Evolutionary conservation across 495 filamentous ascomycete species (phyloP), one percentile per base, ranked within the genome.

Genomic region (Glutinoglossum americanum): DNA sequence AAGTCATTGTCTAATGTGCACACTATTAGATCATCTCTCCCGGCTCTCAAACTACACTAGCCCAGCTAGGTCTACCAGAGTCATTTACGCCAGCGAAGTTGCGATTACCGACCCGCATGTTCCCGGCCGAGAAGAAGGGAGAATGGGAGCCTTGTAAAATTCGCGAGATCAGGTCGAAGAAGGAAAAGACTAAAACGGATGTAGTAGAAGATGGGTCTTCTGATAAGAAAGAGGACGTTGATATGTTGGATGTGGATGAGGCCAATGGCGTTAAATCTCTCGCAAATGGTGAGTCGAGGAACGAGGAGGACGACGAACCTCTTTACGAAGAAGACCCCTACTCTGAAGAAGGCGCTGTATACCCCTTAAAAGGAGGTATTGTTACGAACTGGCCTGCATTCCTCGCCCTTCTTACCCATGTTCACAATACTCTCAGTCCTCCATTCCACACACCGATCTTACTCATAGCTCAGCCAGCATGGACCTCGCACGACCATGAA

Each of bases 381-480:
- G 88, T 98, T 59, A 79, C 80, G 17, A 77, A 97, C 66, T 92
- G 90, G 87, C 73, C 78, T 0, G 90, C 87, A 62, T 93, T 98
- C 72, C 83, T 94, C 61, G 89, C 92, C 44, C 80, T 96, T 59
- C 79, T 98, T 62, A 77, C 75, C 23, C 84, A 97, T 68, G 80
- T 96, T 55, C 84, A 94, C 72, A 81, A 86, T 64, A 79, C 82
- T 3, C 76, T 98, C 57, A 88, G 85, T 54, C 87, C 87, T 11
- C 85, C 86, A 0, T 87, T 96, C 66, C 92, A 97, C 69, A 96
- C 89, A 0, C 89, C 92, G 1, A 85, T 98, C 62, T 72, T 98
- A 61, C 75, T 98, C 57, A 82, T 98, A 64, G 71, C 82, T 15
- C 81, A 92, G 53, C 92, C 92, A 0, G 79, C 79, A 51, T 98